phyloP scores from a whole-genome alignment of 331 rosid genomes.

The Rosa hybrid region DNA sequence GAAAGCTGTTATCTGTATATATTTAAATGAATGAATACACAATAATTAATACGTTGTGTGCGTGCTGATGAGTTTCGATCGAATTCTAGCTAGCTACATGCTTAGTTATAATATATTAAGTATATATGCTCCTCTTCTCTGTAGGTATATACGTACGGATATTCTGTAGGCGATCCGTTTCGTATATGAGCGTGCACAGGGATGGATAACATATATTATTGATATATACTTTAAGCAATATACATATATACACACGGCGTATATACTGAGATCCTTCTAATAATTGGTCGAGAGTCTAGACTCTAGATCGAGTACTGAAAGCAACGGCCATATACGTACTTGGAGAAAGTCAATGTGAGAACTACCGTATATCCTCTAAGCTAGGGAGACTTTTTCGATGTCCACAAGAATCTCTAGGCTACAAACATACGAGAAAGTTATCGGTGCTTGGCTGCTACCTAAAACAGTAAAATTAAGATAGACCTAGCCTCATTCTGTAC shows the following conservation, averaged over 20 bases:
- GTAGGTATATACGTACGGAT: conserved; percentile 1
- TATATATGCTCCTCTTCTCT: not conserved
- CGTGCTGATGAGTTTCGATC: not conserved
- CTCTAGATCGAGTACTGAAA: not conserved
- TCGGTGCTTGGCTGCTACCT: not conserved
- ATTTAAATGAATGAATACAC: too few relatives aligned
- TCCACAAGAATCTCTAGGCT: not conserved
- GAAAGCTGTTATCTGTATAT: too few relatives aligned
- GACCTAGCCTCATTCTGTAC: not conserved
- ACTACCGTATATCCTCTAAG: too few relatives aligned
- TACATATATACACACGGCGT: not conserved
- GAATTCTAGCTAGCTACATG: too few relatives aligned
- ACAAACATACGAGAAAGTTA: not conserved
- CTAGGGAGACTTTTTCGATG: not conserved
- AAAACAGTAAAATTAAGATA: too few relatives aligned
- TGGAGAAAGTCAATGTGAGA: not conserved
- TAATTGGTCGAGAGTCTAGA: not conserved
- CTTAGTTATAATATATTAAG: too few relatives aligned
- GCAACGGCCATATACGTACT: not conserved
- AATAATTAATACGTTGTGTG: not conserved
- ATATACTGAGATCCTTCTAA: not conserved
- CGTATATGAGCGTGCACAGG: not conserved
- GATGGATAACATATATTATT: not conserved
- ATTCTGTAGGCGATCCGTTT: conserved; percentile 4
- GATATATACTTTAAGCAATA: not conserved